Percentiles rank a stretch among this genome's conserved stretches.
These are phyloP conservation scores for Schoenoplectus tabernaemontani DNA, from an alignment of 202 grass and related monocot genomes.

Conservation along the genomic window DNA sequence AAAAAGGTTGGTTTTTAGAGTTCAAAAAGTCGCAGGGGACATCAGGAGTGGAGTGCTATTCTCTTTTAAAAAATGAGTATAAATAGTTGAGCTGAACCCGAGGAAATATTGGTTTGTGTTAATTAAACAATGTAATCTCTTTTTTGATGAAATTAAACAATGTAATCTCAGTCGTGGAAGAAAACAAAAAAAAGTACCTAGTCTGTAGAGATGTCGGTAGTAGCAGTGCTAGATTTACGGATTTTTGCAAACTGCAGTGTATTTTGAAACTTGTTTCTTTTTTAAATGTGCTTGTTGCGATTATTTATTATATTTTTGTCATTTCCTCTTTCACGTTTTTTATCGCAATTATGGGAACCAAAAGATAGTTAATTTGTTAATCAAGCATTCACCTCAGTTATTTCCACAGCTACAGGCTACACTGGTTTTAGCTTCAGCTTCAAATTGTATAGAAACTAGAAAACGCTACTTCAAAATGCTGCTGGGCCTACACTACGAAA, in stretches of 20 bases:
- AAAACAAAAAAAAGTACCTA: neutral
- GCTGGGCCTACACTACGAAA: neutral
- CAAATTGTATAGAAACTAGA: neutral
- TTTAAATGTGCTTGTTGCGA: neutral
- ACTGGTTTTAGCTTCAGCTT: no score
- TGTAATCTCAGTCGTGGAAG: neutral
- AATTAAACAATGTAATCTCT: neutral
- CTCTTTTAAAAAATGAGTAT: neutral
- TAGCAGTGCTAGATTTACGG: neutral
- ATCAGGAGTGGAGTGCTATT: no score
- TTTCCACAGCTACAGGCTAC: no score
- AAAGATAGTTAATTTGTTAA: no score
- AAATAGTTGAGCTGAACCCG: neutral
- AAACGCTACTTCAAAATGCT: neutral
- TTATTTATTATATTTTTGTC: neutral
- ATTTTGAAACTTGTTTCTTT: neutral
- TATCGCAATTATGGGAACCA: no score
- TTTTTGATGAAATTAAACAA: neutral
- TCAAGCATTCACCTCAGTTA: no score
- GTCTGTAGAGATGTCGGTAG: slow-evolving; percentile 5
- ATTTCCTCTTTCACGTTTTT: neutral
- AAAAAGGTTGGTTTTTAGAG: neutral
- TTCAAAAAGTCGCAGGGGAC: neutral
- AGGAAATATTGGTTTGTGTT: neutral
- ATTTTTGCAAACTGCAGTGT: neutral